These are phyloP conservation scores for Aspergillus ustus DNA, from an alignment of 2,329 filamentous ascomycete genomes.

Conservation along the genomic window DNA sequence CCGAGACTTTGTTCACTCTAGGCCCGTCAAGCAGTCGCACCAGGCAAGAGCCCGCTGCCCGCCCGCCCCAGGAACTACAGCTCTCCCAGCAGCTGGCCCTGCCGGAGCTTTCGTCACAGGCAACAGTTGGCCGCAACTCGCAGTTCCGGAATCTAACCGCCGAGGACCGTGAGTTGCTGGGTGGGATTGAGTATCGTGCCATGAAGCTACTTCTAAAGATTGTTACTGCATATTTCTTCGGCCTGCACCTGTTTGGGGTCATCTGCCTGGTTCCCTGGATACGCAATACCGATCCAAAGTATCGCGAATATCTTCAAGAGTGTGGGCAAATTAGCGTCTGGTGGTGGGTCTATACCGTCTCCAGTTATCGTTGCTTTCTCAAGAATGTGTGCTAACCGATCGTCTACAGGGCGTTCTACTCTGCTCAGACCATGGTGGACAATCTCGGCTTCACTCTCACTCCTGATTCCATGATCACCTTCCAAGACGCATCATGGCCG, in stretches of 20 bases:
- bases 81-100: neutral
- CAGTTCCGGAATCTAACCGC: neutral
- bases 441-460: conserved; percentile 62
- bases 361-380: neutral
- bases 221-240: conserved; percentile 46
- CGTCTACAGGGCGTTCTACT: conserved; percentile 51
- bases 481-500: conserved; percentile 50
- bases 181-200: conserved; percentile 54
- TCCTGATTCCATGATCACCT: conserved; percentile 59
- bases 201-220: conserved; percentile 3
- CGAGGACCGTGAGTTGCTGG: neutral
- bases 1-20: no score
- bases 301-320: conserved; percentile 25
- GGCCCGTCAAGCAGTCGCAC: no score
- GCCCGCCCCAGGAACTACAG: no score
- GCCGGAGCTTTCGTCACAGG: conserved; percentile 23
- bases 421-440: conserved; percentile 56
- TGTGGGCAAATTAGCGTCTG: conserved; percentile 50
- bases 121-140: neutral
- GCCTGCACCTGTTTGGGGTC: conserved; percentile 30
- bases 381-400: neutral
- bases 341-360: conserved; percentile 48
- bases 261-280: neutral
- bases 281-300: neutral
- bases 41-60: no score